Base-by-base conservation (phyloP, 495 filamentous ascomycete species). In the Penicillium lagena region DNA sequence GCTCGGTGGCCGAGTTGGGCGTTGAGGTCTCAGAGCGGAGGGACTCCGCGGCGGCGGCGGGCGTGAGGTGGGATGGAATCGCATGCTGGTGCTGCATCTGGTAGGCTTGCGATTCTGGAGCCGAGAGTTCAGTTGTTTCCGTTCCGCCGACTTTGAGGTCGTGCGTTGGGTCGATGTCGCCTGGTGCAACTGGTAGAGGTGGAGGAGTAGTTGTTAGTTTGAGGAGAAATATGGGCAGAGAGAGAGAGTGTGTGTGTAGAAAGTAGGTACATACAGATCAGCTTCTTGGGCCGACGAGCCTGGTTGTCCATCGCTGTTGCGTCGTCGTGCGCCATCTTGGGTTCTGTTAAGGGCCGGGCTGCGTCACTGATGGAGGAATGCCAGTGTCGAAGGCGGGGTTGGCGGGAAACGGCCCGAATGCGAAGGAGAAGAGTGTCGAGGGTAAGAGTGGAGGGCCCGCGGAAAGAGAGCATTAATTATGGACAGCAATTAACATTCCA, bases 101-200 rank as follows among this genome's bases (percentile, higher is more conserved):
- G 2, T 34, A 4, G 80, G 84, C 32, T 67, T 89, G 39, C 79
- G 83, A 1, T 52, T 90, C 56, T 76, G 76, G 68, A 71, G 78
- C 43, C 54, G 60, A 56, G 54, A 55, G 49, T 10, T 9, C 54
- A 11, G n/a, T 46, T 17, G 41, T 47, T 42, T 13, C 50, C 35
- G n/a, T 42, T 35, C 35, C 10, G 1, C 50, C 39, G 8, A 47
- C 46, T 40, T 49, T 48, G 35, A 38, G 10, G 7, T 55, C 40
- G 12, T 56, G 31, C 28, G 51, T 58, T 37, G 48, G 35, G 38
- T 55, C 48, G 38, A 71, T 68, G 40, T 74, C 70, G 7, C 70
- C 70, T 7, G 70, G 70, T 17, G 70, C 70, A 39, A 74, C 70
- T 73, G 53, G 35, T 8, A 11, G 17, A 28, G 10, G 29, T 9